A percentile compares a stretch with the other conserved stretches of the same genome.
Conservation (phyloP, 108 stramenopile species). For the Conticribra guillardii region DNA sequence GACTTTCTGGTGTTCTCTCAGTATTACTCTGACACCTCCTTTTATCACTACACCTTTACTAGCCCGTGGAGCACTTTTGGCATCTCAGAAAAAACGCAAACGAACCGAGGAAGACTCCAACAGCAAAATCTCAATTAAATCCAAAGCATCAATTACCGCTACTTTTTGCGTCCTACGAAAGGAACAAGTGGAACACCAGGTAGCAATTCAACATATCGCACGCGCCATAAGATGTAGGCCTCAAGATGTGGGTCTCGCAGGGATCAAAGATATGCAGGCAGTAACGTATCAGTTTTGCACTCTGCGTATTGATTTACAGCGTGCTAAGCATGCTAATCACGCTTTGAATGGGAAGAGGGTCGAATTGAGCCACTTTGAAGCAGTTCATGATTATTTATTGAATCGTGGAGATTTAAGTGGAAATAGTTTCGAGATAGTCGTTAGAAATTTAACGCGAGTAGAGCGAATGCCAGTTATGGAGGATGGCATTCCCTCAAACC, state of each 20-base stretch:
- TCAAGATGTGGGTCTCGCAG: conserved; percentile 78
- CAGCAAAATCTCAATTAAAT: not conserved
- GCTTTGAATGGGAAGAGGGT: conserved; percentile 20
- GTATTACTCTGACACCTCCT: not conserved
- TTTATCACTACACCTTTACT: not conserved
- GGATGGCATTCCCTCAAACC: too few species aligned
- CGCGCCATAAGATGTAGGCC: conserved; percentile 64
- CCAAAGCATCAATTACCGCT: conserved; percentile 22
- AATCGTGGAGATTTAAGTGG: conserved; percentile 37
- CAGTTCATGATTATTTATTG: conserved; percentile 39
- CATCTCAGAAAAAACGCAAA: conserved; percentile 49
- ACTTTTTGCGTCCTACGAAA: conserved; percentile 74
- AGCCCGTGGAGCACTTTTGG: conserved; percentile 8
- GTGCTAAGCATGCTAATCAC: conserved; percentile 39
- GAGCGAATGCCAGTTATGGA: conserved; percentile 21
- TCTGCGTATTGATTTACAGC: conserved; percentile 44
- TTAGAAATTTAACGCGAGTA: conserved; percentile 63
- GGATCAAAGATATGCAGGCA: conserved; percentile 88
- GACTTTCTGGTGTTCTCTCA: too few species aligned
- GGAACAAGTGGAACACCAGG: conserved; percentile 71
- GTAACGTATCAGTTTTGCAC: conserved; percentile 88
- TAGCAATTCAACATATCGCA: conserved; percentile 54
- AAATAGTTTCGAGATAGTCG: conserved; percentile 65
- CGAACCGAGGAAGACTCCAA: conserved; percentile 4
- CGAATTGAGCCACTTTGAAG: conserved; percentile 25